Conservation (phyloP, 305 asterid genomes). For the Fraxinus sp. region DNA sequence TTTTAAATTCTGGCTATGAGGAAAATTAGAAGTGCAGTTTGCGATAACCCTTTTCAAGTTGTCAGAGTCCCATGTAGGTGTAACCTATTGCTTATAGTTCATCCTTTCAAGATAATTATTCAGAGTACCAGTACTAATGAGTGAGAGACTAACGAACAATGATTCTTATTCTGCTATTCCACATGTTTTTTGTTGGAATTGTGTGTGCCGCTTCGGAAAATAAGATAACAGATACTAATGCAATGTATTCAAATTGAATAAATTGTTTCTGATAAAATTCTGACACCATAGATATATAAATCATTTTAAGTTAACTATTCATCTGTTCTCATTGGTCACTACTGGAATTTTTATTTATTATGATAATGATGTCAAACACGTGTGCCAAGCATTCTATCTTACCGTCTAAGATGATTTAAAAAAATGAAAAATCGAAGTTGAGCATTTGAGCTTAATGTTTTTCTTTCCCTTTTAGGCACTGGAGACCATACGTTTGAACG, state of each 20-base stretch:
- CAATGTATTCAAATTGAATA: not conserved
- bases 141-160: not conserved
- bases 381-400: not conserved
- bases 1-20: not conserved
- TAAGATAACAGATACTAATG: not conserved
- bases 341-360: not conserved
- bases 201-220: not conserved
- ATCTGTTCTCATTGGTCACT: not conserved
- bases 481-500: constrained; percentile 95
- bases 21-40: not conserved
- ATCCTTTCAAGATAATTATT: not conserved
- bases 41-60: not conserved
- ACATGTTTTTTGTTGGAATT: not conserved
- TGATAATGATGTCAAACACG: constrained; percentile 1
- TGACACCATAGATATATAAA: not conserved
- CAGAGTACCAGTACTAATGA: not conserved
- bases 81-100: not conserved
- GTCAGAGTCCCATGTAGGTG: not conserved
- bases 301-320: not conserved
- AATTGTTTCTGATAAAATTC: not conserved
- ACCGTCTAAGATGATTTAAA: not conserved
- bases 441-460: not conserved
- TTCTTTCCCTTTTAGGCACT: constrained; percentile 57
- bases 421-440: not conserved
- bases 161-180: not conserved